Evolutionary conservation across 2,329 filamentous ascomycete species (phyloP).

Genomic region (Calycina marina): DNA sequence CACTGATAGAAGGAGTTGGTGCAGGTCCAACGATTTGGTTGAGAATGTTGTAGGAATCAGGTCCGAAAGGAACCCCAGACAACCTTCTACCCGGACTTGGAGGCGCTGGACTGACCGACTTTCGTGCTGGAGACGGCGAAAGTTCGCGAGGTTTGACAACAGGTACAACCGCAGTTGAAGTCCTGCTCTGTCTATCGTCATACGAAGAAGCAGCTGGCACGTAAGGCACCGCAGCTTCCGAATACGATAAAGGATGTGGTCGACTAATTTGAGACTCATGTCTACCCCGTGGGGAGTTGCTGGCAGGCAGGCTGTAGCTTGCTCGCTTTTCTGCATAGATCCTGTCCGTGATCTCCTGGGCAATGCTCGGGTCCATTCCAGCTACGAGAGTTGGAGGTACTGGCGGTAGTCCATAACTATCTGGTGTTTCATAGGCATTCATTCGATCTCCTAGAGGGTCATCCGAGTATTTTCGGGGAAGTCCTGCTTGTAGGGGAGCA

Average conservation of each 20-base stretch:
- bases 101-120: conserved; percentile 62
- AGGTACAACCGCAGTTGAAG: conserved; percentile 14
- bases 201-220: conserved; percentile 14
- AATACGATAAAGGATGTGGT: conserved; percentile 15
- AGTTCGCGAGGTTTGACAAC: conserved; percentile 20
- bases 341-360: conserved; percentile 42
- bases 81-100: conserved; percentile 32
- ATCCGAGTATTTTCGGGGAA: conserved; percentile 13
- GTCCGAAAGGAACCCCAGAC: conserved; percentile 55
- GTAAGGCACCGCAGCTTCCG: conserved; percentile 14
- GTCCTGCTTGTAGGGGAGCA: conserved; percentile 11
- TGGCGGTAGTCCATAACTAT: conserved; percentile 28
- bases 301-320: conserved; percentile 28
- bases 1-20: conserved; percentile 16
- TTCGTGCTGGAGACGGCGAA: conserved; percentile 37
- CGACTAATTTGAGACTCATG: conserved; percentile 15
- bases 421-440: conserved; percentile 2
- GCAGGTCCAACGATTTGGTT: conserved; percentile 39
- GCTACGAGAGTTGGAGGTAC: conserved; percentile 44
- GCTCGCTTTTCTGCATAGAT: conserved; percentile 39
- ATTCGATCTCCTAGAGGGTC: conserved; percentile 5
- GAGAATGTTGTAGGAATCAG: conserved; percentile 60
- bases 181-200: conserved; percentile 18
- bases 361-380: conserved; percentile 41
- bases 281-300: conserved; percentile 28